Conservation (phyloP, 345 rosid genomes). For the Abelmoschus esculentus region DNA sequence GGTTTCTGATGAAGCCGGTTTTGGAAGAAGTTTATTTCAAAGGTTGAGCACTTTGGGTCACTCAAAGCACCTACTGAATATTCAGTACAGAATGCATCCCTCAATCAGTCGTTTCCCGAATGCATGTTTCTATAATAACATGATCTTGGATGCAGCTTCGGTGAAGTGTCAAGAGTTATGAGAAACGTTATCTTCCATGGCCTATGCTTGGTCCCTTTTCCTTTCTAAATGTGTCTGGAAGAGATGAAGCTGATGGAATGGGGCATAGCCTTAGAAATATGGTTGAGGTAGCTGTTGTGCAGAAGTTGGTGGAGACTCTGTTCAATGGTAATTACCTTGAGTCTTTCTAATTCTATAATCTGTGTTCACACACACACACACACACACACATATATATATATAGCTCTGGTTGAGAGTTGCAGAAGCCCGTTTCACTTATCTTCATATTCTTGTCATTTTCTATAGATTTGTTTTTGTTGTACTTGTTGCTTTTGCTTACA, state of each 20-base stretch:
- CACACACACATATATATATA: too few species aligned
- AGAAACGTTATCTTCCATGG: constrained; percentile 25
- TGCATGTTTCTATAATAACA: constrained; percentile 31
- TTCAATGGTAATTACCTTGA: background rate
- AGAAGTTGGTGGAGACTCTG: constrained; percentile 12
- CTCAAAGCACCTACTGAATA: constrained; percentile 37
- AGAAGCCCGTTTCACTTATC: background rate
- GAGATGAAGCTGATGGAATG: constrained; percentile 24
- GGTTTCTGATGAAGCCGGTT: constrained; percentile 30
- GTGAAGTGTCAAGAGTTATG: constrained; percentile 26
- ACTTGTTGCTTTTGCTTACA: background rate
- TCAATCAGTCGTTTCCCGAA: constrained; percentile 55
- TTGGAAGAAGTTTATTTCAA: constrained; percentile 70
- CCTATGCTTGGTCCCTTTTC: constrained; percentile 44
- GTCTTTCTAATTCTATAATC: background rate
- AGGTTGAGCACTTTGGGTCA: constrained; percentile 41
- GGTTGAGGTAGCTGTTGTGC: constrained; percentile 41
- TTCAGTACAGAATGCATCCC: constrained; percentile 82
- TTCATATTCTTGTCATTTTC: too few species aligned
- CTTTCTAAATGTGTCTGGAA: constrained; percentile 35
- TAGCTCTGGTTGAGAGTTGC: too few species aligned
- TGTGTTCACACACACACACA: too few species aligned
- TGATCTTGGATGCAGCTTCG: constrained; percentile 36
- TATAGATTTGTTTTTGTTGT: background rate
- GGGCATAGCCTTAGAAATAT: constrained; percentile 34